Conservation (phyloP, 805 yeast species). For the Saturnispora ahearnii region DNA sequence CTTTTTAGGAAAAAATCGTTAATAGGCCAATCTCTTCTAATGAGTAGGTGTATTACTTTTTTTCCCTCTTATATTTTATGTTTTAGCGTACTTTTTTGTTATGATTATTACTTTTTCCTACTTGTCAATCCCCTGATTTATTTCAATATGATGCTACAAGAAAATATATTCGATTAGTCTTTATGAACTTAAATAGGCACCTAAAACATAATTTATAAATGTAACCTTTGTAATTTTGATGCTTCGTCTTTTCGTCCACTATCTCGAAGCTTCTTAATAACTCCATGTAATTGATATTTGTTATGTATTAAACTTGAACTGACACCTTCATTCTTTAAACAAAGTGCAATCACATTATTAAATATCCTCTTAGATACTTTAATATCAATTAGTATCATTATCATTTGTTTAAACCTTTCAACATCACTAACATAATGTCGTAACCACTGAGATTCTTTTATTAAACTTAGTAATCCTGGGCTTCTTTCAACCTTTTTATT, state of each 20-base stretch:
- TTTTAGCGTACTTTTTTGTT: background rate
- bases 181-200: background rate
- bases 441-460: conserved; percentile 9
- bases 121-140: conserved; percentile 9
- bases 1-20: background rate
- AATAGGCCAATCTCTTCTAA: background rate
- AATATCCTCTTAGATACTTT: background rate
- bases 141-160: conserved; percentile 5
- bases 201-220: too few species aligned
- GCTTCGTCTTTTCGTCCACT: background rate
- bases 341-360: background rate
- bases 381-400: background rate
- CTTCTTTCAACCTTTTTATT: background rate
- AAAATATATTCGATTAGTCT: conserved; percentile 11
- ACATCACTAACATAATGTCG: conserved; percentile 3
- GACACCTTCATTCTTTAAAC: background rate
- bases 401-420: conserved; percentile 5
- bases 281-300: background rate
- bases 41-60: background rate
- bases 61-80: too few species aligned
- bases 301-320: background rate
- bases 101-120: conserved; percentile 7
- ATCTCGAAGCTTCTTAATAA: background rate
- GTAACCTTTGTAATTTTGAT: background rate
- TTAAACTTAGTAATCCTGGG: background rate